Base-by-base conservation (phyloP, 176 grass and related monocot genomes). In the Hyparrhenia diplandra region DNA sequence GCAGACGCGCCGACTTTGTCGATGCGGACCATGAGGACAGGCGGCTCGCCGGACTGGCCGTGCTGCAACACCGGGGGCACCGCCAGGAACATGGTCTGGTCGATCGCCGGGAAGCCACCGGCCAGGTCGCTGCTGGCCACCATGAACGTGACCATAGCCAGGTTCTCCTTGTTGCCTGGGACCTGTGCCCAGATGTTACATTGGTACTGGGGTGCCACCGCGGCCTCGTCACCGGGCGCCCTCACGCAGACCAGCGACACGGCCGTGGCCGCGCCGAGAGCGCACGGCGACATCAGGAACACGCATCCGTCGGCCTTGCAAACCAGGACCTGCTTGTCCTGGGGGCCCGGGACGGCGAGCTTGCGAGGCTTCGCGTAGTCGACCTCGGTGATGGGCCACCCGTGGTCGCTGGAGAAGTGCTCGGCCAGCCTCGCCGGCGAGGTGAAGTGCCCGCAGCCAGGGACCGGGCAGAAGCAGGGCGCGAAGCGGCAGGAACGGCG, bases 381-480 rank as follows among this genome's bases (percentile, higher is more conserved):
- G 45, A 86, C 8, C 16, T 42, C 24, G 28, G 77, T 6, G 79
- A 42, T 2, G 13, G 76, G 59, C 69, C 59, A 80, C 46, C 13
- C 35, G 35, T 36, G 35, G 35, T 36, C 1, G 46, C 29, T 1
- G 45, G 45, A 45, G 64, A 80, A 35, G 77, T 80, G 77, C 7
- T 36, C 43, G 63, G 13, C 45, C 30, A 80, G 77, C 43, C 8
- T 24, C 77, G 45, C 27, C 20, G 84, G 77, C 27, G 84, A 46
- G 61, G 8, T 28, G 34, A 36, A 5, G 67, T 64, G 8, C 69
- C 9, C 61, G 77, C 84, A 86, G 77, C 69, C 60, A 28, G 69
- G 27, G 10, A 6, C 46, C 60, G 84, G 78, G 77, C 84, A 86
- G 77, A 16, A 43, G 84, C 84, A 86, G 34, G 31, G 31, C 31